Evolutionary conservation across 1,284 basidiomycete genomes (phyloP), one percentile per base, ranked within the genome.

Genomic region (Grifola frondosa): DNA sequence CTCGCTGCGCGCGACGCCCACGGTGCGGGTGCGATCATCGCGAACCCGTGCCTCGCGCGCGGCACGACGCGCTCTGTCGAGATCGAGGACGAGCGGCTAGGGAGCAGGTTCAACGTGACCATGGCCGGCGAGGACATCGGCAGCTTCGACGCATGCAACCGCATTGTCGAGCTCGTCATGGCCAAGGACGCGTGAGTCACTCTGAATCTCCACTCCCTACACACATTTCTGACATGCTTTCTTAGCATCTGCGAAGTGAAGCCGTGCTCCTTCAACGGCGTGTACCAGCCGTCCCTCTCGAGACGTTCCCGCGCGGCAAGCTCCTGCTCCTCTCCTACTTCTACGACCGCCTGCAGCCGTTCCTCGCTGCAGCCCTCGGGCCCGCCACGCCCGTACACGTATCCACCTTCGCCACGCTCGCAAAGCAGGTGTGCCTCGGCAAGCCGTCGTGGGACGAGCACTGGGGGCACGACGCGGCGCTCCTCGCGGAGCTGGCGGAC

Each of bases 281-380:
- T 97, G 21, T 98, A 99, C 72, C 96, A 98, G 65, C 97, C 96
- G 1, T 88, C 88, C n/a, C 75, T 98, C 75, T 91, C 52, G 88
- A 96, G 52, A 88, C 91, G 5, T 98, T 98, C 79, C 76, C 81
- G 4, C 65, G 72, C 16, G 90, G 90, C 50, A 83, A 84, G 59
- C 76, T 93, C 53, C 78, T 94, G 21, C 80, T 95, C 8, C 77
- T 97, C 1, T 97, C 95, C 21, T 99, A 98, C 77, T 98, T 99
- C 70, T 97, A 93, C 71, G 96, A 98, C 73, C 89, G 97, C 29
- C 75, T 97, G 48, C 70, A 76, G 29, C 96, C 94, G 0, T 80
- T 98, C 46, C 75, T 95, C 31, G 66, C 71, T 43, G 63, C 59
- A 6, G 52, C 48, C 23, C 67, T 71, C 35, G 63, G 58, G 11